These are phyloP conservation scores for Cercospora zeina DNA, from an alignment of 2,329 filamentous ascomycete genomes.

Conservation along the genomic window DNA sequence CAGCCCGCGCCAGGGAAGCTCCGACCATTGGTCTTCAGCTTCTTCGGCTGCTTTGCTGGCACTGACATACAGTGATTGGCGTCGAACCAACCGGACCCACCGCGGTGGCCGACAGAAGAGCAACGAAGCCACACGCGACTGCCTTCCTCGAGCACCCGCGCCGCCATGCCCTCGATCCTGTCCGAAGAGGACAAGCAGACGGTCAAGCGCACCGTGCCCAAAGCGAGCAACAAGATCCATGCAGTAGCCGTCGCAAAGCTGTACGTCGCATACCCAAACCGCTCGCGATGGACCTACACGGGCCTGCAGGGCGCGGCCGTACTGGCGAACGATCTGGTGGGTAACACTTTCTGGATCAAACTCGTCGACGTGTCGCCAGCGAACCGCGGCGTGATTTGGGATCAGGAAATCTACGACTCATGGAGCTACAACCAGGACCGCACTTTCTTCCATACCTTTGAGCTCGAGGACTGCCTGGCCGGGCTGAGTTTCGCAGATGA, in stretches of 20 bases:
- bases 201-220: constrained; percentile 91
- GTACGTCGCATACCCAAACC: constrained; percentile 87
- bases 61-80: constrained; percentile 16
- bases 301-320: constrained; percentile 90
- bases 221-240: constrained; percentile 94
- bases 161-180: constrained; percentile 57
- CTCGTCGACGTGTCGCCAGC: constrained; percentile 90
- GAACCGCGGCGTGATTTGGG: constrained; percentile 86
- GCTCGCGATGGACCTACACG: constrained; percentile 86
- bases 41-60: constrained; percentile 20
- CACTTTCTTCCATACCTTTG: constrained; percentile 96
- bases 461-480: constrained; percentile 87
- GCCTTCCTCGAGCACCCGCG: neutral
- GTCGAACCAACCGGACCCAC: constrained; percentile 1
- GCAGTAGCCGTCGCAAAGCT: constrained; percentile 90
- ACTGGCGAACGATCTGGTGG: constrained; percentile 88
- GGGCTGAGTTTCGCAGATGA: constrained; percentile 92
- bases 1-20: neutral
- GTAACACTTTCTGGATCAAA: constrained; percentile 96
- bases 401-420: constrained; percentile 94
- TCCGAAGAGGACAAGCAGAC: constrained; percentile 94
- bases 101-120: neutral
- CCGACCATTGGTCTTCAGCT: constrained; percentile 10
- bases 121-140: neutral
- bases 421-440: constrained; percentile 96